Conservation (phyloP, 352 stramenopile genomes). For the Peronospora belbahrii region DNA sequence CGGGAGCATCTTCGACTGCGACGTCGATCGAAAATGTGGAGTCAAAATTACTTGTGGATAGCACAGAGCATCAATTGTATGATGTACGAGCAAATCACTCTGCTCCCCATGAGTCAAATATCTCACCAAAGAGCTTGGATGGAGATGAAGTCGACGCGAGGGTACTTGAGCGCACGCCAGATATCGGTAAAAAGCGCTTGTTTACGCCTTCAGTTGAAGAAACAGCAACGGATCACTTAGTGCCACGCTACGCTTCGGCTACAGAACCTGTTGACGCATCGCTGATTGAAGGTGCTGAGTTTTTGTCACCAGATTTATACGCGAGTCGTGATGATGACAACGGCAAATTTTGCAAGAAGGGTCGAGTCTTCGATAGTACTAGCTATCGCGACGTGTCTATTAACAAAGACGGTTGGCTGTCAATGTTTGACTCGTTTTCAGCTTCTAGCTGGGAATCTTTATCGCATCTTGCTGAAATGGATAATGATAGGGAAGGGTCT, state of each 20-base stretch:
- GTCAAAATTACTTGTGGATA: background rate
- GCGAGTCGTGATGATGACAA: background rate
- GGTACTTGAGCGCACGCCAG: background rate
- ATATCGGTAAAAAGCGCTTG: background rate
- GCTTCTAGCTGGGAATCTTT: slow-evolving; percentile 18
- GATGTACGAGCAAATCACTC: background rate
- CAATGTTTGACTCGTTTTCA: background rate
- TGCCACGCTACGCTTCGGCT: background rate
- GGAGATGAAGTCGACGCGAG: background rate
- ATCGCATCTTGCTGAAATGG: slow-evolving; percentile 14
- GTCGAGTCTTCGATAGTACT: background rate
- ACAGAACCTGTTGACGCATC: background rate
- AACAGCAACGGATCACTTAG: background rate
- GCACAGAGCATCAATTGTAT: slow-evolving; percentile 4
- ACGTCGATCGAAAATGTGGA: background rate
- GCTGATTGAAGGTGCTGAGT: background rate
- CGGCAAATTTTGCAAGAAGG: background rate
- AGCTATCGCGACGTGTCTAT: too few species aligned
- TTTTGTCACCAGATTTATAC: background rate
- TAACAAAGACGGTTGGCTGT: slow-evolving; percentile 3
- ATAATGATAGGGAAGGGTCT: slow-evolving; percentile 5
- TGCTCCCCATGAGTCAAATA: background rate
- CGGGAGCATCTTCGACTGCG: background rate
- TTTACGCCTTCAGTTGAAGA: background rate
- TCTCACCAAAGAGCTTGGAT: background rate